A percentile compares a stretch with the other conserved stretches of the same genome.
Conservation (phyloP, 176 grass and related monocot species). For the Aegilops sharonensis region DNA sequence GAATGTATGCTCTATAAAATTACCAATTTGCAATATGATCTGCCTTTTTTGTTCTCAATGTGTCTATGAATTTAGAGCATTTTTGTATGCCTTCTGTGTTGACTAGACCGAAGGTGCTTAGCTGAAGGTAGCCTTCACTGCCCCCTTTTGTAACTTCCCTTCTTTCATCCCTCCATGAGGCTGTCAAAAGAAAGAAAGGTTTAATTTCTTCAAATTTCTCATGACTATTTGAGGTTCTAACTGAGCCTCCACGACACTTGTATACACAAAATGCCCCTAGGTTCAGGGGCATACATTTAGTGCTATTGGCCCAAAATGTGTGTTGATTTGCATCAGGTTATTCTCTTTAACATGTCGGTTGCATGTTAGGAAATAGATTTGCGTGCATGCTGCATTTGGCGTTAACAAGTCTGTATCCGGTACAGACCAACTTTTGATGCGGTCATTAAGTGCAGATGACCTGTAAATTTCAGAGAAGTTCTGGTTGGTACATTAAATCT, state of each 20-base stretch:
- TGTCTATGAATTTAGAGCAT: neutral
- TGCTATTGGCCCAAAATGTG: neutral
- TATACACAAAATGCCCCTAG: neutral
- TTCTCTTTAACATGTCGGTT: neutral
- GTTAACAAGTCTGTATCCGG: neutral
- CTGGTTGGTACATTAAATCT: neutral
- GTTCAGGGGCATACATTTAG: neutral
- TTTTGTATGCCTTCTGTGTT: neutral
- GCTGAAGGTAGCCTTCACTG: no score
- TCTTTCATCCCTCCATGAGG: no score
- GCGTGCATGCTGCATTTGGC: neutral
- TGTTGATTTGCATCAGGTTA: neutral
- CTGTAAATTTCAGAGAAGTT: neutral
- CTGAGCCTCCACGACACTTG: neutral
- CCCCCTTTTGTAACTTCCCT: no score
- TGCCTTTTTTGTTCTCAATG: neutral
- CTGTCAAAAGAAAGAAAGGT: neutral
- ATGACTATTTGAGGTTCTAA: neutral
- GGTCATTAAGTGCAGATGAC: neutral
- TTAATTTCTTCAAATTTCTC: neutral
- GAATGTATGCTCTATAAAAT: neutral
- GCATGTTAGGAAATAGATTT: slow-evolving; percentile 16
- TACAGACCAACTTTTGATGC: neutral
- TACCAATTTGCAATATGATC: neutral
- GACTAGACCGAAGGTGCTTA: neutral